These are phyloP conservation scores for Russula griseocarnosa DNA, from an alignment of 768 basidiomycete genomes.

Conservation along the genomic window DNA sequence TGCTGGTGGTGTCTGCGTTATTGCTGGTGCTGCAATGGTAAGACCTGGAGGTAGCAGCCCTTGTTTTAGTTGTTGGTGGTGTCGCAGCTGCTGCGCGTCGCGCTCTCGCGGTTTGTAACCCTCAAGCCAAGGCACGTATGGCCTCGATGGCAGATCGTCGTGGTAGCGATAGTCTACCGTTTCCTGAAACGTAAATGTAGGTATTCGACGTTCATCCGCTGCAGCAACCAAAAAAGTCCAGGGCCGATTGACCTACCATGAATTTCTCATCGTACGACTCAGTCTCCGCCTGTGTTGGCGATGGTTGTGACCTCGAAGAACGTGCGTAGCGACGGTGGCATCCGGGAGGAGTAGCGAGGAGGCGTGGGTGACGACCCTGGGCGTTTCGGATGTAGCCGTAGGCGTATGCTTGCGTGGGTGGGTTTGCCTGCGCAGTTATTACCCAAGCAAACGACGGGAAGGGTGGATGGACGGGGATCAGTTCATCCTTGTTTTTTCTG, in stretches of 20 bases:
- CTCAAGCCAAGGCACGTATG: constrained; percentile 9
- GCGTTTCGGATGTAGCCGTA: constrained; percentile 20
- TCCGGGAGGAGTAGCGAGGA: neutral
- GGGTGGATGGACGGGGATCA: constrained; percentile 9
- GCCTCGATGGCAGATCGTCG: neutral
- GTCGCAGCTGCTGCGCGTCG: neutral
- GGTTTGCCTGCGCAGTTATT: constrained; percentile 19
- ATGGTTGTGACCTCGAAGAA: neutral
- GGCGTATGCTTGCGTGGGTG: constrained; percentile 2
- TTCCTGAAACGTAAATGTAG: constrained; percentile 3
- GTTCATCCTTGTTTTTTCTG: neutral
- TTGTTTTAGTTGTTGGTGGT: neutral
- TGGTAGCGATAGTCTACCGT: constrained; percentile 21
- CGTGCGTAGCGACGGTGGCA: neutral
- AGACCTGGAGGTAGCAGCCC: neutral
- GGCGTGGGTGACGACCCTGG: neutral
- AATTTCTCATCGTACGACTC: neutral
- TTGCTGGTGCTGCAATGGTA: neutral
- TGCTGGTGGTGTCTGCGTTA: neutral
- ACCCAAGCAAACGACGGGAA: constrained; percentile 26
- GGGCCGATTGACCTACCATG: constrained; percentile 11
- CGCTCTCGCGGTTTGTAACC: neutral
- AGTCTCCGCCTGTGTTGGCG: neutral
- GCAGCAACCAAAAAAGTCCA: neutral
- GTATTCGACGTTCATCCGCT: neutral